Base-by-base conservation (phyloP, 805 yeast species). In the Lipomyces sp. region DNA sequence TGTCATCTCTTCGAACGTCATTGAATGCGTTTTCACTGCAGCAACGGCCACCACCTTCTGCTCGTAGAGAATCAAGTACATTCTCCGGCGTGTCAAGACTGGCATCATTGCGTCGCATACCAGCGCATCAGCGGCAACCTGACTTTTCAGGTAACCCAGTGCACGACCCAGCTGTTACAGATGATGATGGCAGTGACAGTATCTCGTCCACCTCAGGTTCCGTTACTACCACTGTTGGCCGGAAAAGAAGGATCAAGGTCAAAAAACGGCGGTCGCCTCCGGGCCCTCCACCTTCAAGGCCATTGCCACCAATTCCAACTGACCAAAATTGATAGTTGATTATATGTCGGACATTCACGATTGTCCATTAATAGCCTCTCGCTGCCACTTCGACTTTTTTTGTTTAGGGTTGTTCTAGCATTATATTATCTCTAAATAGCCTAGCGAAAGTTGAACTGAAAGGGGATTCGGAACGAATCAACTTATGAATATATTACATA, bases 1-100 rank as follows among this genome's bases (percentile, higher is more conserved):
- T 60, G n/a, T 34, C 59, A 2, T 65, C 69, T 1, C 53, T 55
- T 29, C 60, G 58, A 10, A 45, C 56, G 15, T 59, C 65, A 4
- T 13, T 61, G 10, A 55, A 57, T 11, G 18, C 64, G 13, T 54
- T 61, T 18, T 29, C 60, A 8, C 32, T 58, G n/a, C 30, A 57
- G 32, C 53, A 60, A 10, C 50, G 15, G 32, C 53, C 56, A 5
- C 29, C 29, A 5, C 48, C 58, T 8, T 62, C 67, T 18, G 64
- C 64, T 7, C 53, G 69, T 13, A 63, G 69, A 33, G 69, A 65
- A 60, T 65, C 69, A 8, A 35, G 51, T 39, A 62, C 69, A 18
- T 35, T 62, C 3, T 53, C 64, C 30, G 33, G 64, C 5, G 6
- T 65, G 63, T 3, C 50, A 53, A 29, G 62, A 32, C 57, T 57